These are phyloP conservation scores for Trichodelitschia bisporula DNA, from an alignment of 495 filamentous ascomycete species.

Conservation along the genomic window DNA sequence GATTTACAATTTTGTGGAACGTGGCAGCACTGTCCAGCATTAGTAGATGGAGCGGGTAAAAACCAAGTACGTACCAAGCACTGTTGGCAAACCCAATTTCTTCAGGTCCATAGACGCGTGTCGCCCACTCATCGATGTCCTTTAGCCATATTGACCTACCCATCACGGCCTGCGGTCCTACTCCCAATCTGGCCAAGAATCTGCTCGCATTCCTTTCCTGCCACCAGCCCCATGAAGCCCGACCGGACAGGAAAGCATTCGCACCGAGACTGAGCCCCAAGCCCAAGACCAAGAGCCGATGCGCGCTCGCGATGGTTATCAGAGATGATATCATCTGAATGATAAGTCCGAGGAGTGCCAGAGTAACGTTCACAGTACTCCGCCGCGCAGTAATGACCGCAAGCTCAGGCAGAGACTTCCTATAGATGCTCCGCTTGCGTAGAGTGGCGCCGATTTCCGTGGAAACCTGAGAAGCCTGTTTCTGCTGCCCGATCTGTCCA, in stretches of 20 bases:
- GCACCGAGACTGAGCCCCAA: slow-evolving; percentile 38
- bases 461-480: slow-evolving; percentile 36
- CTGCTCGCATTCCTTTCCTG: slow-evolving; percentile 50
- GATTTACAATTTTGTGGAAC: too few species aligned
- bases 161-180: slow-evolving; percentile 52
- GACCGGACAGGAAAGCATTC: slow-evolving; percentile 47
- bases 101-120: too few species aligned
- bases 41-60: too few species aligned
- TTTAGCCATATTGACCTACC: slow-evolving; percentile 58
- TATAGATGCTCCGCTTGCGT: too few species aligned
- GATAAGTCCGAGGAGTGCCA: too few species aligned
- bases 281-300: slow-evolving; percentile 45
- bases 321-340: background rate
- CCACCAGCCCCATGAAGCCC: slow-evolving; percentile 55
- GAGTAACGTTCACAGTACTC: too few species aligned
- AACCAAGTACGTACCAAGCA: too few species aligned
- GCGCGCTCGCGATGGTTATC: slow-evolving; percentile 41
- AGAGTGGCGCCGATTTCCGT: too few species aligned
- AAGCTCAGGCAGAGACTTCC: too few species aligned
- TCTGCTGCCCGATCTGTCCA: slow-evolving; percentile 59
- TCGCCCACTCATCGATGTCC: slow-evolving; percentile 41
- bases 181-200: slow-evolving; percentile 60
- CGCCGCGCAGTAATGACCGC: too few species aligned
- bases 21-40: too few species aligned
- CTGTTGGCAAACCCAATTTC: too few species aligned